Evolutionary conservation across 768 basidiomycete genomes (phyloP), one percentile per base, ranked within the genome.

Genomic region (Lenzites betulinus): DNA sequence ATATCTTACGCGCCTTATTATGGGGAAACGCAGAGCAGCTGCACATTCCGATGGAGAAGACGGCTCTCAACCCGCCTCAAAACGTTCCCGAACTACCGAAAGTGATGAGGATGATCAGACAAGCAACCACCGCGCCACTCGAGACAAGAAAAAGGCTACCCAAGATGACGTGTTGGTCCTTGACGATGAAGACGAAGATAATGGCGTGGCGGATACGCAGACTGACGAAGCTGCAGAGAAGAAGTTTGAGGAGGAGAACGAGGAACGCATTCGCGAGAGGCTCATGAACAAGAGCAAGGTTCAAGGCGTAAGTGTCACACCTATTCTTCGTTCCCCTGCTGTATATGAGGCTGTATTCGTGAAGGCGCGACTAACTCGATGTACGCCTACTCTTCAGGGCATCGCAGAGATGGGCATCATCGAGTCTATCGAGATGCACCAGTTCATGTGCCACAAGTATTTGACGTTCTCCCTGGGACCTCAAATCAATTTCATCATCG

Each of bases 401-500:
- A 79, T 92, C 47, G 92, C 95, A 6, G 89, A 95, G 51, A 84
- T 88, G 67, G 96, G 95, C 5, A 88, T 98, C 65, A 91, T 98
- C 61, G 89, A 93, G 66, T 80, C 81, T 35, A 83, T 97, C 43
- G 89, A 94, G 69, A 86, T 93, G 84, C 81, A 86, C 69, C 89
- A 98, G 70, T 98, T 98, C 76, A 96, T 98, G 95, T 97, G 95
- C 73, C 95, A 98, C 76, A 82, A 86, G 71, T 87, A 81, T 73
- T 79, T 95, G 46, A 87, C 81, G 1, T 92, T 97, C 74, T 81
- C 83, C 2, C 93, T 98, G 64, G 93, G 94, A 0, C 89, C 91
- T 9, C 93, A 95, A 73, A 92, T 99, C 70, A 99, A 98, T 75
- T 98, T 98, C 70, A 92, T 99, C 66, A 96, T 96, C 39, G 94